phyloP scores from a whole-genome alignment of 2,329 filamentous ascomycete genomes.

The Dothiorella sarmentorum region DNA sequence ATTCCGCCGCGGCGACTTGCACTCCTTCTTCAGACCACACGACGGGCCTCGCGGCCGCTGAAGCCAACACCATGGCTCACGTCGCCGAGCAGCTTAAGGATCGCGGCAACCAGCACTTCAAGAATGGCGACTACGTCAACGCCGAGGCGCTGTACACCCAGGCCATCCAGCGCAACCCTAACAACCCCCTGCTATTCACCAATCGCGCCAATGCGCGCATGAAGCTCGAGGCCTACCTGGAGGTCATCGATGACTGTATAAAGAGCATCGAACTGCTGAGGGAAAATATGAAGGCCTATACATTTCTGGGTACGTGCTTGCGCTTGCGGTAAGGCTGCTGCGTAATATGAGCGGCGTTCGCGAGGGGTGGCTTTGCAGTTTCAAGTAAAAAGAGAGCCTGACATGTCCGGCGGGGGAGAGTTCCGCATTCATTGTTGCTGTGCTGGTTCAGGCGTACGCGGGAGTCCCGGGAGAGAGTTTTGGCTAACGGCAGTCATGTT shows the following conservation, averaged over 20 bases:
- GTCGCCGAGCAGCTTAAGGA: constrained; percentile 47
- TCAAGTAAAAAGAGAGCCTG: background rate
- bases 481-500: background rate
- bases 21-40: background rate
- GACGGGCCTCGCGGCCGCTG: background rate
- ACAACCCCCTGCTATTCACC: constrained; percentile 77
- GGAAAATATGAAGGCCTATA: constrained; percentile 74
- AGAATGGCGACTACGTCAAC: constrained; percentile 58
- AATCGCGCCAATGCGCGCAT: constrained; percentile 84
- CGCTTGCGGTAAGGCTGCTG: background rate
- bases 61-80: constrained; percentile 27
- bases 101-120: constrained; percentile 63
- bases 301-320: constrained; percentile 57
- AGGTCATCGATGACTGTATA: constrained; percentile 73
- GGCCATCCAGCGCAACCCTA: constrained; percentile 75
- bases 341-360: too few species aligned
- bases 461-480: background rate
- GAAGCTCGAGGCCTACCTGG: constrained; percentile 69
- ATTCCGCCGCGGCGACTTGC: background rate
- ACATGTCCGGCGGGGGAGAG: too few species aligned
- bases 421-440: background rate
- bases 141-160: constrained; percentile 71
- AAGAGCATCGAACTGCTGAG: constrained; percentile 67
- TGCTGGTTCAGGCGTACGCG: background rate
- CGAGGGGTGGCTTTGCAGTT: background rate